phyloP scores from a whole-genome alignment of 2,329 filamentous ascomycete genomes.

The Aureobasidium vineae region DNA sequence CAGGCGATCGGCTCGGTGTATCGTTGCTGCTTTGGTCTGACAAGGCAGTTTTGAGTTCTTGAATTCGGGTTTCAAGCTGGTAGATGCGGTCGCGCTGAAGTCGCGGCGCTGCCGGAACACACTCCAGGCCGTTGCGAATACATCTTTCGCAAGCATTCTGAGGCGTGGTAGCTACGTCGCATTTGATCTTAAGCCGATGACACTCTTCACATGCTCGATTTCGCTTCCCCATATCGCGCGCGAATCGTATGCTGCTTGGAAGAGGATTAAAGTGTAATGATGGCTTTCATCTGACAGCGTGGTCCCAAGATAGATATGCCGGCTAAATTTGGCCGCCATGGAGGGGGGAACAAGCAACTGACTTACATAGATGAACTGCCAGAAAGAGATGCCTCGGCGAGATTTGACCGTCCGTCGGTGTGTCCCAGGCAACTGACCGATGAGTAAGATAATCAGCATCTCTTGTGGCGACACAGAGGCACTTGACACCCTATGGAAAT shows the following conservation, averaged over 20 bases:
- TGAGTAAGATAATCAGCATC: not conserved
- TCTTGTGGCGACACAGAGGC: too few relatives aligned
- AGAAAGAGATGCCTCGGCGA: not conserved
- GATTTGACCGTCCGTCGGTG: not conserved
- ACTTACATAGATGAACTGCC: not conserved
- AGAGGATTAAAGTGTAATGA: not conserved
- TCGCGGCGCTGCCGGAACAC: conserved; percentile 32
- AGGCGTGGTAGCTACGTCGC: conserved; percentile 31
- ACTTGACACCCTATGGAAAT: too few relatives aligned
- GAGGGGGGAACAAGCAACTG: too few relatives aligned
- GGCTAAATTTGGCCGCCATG: not conserved
- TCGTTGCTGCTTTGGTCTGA: not conserved
- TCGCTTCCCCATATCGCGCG: conserved; percentile 26
- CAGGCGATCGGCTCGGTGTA: conserved; percentile 4
- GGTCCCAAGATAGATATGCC: not conserved
- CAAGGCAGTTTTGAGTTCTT: not conserved
- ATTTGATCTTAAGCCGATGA: conserved; percentile 35
- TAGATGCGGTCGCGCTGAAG: conserved; percentile 33
- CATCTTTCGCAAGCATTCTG: conserved; percentile 34
- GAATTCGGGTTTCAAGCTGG: conserved; percentile 36
- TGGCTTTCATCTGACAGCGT: not conserved
- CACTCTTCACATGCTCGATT: conserved; percentile 33
- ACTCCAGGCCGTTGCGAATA: conserved; percentile 34
- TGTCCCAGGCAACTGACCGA: not conserved
- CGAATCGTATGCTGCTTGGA: not conserved